These are phyloP conservation scores for Paspalum vaginatum DNA, from an alignment of 176 grass and related monocot genomes.

Conservation along the genomic window DNA sequence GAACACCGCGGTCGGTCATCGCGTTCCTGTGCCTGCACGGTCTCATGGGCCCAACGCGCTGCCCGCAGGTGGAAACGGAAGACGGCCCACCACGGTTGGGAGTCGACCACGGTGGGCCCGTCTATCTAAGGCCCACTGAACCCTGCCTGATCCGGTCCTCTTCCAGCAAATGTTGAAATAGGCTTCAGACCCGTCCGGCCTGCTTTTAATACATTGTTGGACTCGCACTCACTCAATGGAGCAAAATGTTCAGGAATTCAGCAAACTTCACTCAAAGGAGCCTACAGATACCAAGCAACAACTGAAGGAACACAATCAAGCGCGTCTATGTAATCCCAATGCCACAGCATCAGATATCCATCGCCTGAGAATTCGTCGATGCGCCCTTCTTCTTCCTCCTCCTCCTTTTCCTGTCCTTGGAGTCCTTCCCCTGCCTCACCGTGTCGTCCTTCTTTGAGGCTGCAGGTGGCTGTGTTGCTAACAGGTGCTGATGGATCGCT, in stretches of 20 bases:
- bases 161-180: no score
- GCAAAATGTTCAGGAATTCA: neutral
- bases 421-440: conserved; percentile 14
- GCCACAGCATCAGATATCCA: conserved; percentile 48
- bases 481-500: conserved; percentile 62
- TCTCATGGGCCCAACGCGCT: neutral
- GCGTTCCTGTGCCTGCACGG: neutral
- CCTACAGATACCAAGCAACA: neutral
- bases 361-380: conserved; percentile 27
- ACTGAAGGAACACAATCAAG: neutral
- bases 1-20: neutral
- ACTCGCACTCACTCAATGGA: no score
- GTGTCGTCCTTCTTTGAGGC: conserved; percentile 16
- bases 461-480: conserved; percentile 56
- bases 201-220: no score
- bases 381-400: conserved; percentile 36
- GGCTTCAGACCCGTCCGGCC: no score
- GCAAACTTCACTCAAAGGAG: neutral
- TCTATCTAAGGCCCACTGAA: no score
- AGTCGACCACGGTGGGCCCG: no score
- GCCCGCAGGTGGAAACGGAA: neutral
- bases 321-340: neutral
- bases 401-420: conserved; percentile 35
- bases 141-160: no score
- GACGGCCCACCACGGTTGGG: neutral